These are phyloP conservation scores for Helotiales sp. DNA, from an alignment of 2,329 filamentous ascomycete species.

Conservation along the genomic window DNA sequence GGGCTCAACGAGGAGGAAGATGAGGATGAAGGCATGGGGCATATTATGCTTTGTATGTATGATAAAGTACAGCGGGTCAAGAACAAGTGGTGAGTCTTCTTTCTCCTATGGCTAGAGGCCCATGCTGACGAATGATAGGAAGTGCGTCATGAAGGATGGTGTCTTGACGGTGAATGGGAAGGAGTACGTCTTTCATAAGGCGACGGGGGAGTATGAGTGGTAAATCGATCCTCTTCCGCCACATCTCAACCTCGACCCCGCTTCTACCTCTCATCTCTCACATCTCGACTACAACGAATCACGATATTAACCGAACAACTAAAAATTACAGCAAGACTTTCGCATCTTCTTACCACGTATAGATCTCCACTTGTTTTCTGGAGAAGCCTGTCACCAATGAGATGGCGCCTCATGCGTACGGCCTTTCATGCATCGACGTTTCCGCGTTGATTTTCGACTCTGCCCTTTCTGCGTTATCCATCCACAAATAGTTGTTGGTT, in stretches of 20 bases:
- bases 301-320: no score
- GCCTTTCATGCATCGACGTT: no score
- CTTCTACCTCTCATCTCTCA: not conserved
- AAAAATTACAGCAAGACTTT: no score
- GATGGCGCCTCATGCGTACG: no score
- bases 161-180: constrained; percentile 90
- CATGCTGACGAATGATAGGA: constrained; percentile 52
- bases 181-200: constrained; percentile 98
- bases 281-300: no score
- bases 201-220: constrained; percentile 97
- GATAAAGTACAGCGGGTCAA: constrained; percentile 99
- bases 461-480: no score
- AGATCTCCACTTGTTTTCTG: no score
- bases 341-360: no score
- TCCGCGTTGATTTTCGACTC: no score
- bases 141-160: constrained; percentile 97
- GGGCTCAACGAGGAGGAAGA: constrained; percentile 81
- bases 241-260: no score
- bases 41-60: constrained; percentile 98
- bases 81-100: constrained; percentile 78
- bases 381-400: no score
- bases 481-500: no score
- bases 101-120: not conserved
- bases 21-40: constrained; percentile 77
- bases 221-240: constrained; percentile 44